These are phyloP conservation scores for Ceratocystis colombiana DNA, from an alignment of 2,329 filamentous ascomycete genomes.

Conservation along the genomic window DNA sequence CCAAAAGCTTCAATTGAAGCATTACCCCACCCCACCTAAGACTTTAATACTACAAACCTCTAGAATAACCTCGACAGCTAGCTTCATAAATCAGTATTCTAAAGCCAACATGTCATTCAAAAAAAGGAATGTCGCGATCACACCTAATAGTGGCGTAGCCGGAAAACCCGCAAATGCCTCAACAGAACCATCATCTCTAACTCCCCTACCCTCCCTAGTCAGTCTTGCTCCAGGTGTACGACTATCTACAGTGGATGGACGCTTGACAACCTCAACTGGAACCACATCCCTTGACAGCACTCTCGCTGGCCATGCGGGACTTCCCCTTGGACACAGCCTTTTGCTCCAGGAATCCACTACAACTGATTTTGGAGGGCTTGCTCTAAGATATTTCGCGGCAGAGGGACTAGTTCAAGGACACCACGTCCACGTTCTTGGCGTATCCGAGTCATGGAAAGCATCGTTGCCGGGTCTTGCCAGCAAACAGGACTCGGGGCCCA, in stretches of 20 bases:
- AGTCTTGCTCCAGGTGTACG: conserved; percentile 44
- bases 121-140: conserved; percentile 46
- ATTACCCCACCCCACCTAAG: conserved; percentile 13
- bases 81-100: not conserved
- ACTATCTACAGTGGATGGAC: conserved; percentile 80
- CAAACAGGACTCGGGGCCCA: conserved; percentile 15
- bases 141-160: conserved; percentile 29
- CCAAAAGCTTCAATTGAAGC: conserved; percentile 5
- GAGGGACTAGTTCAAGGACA: conserved; percentile 91
- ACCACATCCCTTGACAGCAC: conserved; percentile 75
- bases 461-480: conserved; percentile 64
- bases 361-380: conserved; percentile 79
- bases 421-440: conserved; percentile 72
- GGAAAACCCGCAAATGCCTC: conserved; percentile 27
- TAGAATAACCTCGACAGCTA: not conserved
- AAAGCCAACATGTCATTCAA: conserved; percentile 45
- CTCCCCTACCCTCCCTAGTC: conserved; percentile 27
- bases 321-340: conserved; percentile 70
- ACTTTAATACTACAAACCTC: not conserved
- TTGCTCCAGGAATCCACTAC: conserved; percentile 82
- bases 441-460: conserved; percentile 67
- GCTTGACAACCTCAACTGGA: conserved; percentile 82
- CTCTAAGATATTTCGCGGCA: conserved; percentile 81
- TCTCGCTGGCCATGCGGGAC: conserved; percentile 74
- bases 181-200: conserved; percentile 32